phyloP scores from a whole-genome alignment of 2,329 filamentous ascomycete species.

The Macroventuria anomochaeta region DNA sequence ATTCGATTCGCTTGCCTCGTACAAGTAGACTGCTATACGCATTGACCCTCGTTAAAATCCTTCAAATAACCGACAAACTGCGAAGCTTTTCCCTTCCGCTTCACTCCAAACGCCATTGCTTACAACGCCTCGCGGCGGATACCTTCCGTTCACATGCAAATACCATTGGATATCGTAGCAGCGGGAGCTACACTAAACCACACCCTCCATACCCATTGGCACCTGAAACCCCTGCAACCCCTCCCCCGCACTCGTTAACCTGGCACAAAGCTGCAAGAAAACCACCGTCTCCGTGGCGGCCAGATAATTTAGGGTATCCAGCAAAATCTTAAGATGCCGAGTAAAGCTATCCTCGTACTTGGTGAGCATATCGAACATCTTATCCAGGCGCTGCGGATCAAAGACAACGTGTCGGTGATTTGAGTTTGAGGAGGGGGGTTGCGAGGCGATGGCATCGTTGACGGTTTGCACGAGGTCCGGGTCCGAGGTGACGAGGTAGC shows the following conservation, averaged over 20 bases:
- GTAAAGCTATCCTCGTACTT: constrained; percentile 96
- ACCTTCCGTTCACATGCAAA: too few species aligned
- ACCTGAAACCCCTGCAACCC: constrained; percentile 53
- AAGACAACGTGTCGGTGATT: constrained; percentile 51
- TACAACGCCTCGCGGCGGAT: too few species aligned
- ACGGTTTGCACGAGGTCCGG: constrained; percentile 71
- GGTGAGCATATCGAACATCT: constrained; percentile 83
- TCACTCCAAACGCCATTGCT: too few species aligned
- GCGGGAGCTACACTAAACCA: too few species aligned
- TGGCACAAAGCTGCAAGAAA: constrained; percentile 82
- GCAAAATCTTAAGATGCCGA: constrained; percentile 87
- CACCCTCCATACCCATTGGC: constrained; percentile 34
- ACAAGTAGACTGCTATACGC: too few species aligned
- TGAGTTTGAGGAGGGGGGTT: constrained; percentile 13
- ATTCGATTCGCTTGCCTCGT: too few species aligned
- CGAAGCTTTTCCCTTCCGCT: too few species aligned
- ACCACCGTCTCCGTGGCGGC: constrained; percentile 97
- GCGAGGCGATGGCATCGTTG: constrained; percentile 60
- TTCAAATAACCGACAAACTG: too few species aligned
- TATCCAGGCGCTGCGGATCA: constrained; percentile 68
- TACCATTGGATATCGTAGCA: too few species aligned
- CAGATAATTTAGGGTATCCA: constrained; percentile 96
- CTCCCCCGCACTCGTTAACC: constrained; percentile 81
- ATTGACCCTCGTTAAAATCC: too few species aligned
- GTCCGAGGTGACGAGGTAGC: constrained; percentile 83